phyloP scores from a whole-genome alignment of 2,329 filamentous ascomycete species.

The Pyrenophora seminiperda region DNA sequence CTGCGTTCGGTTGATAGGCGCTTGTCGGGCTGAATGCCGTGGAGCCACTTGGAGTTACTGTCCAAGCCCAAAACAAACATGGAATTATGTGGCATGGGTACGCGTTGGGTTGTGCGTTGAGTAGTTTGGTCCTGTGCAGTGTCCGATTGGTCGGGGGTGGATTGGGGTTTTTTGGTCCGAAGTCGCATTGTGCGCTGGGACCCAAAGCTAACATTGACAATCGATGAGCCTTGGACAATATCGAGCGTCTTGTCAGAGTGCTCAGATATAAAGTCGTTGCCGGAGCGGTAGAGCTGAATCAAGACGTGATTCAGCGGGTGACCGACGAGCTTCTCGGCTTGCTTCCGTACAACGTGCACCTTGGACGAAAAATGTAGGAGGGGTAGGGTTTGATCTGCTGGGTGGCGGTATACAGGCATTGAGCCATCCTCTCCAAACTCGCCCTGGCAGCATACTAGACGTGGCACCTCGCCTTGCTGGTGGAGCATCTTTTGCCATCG shows the following conservation, averaged over 20 bases:
- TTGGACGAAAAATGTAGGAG: slow-evolving; percentile 75
- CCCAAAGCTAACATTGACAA: slow-evolving; percentile 93
- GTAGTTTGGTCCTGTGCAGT: slow-evolving; percentile 44
- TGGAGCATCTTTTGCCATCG: slow-evolving; percentile 92
- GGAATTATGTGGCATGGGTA: slow-evolving; percentile 83
- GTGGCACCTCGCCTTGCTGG: slow-evolving; percentile 86
- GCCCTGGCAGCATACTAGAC: slow-evolving; percentile 89
- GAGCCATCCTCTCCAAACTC: slow-evolving; percentile 69
- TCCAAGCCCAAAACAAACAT: slow-evolving; percentile 79
- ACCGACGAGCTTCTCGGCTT: slow-evolving; percentile 73
- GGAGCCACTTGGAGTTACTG: slow-evolving; percentile 87
- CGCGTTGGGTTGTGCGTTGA: slow-evolving; percentile 63
- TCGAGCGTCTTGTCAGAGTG: slow-evolving; percentile 97
- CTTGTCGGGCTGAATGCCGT: slow-evolving; percentile 90
- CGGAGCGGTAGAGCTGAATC: slow-evolving; percentile 90
- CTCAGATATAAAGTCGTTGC: slow-evolving; percentile 90
- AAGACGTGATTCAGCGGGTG: slow-evolving; percentile 89
- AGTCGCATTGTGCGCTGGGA: slow-evolving; percentile 89
- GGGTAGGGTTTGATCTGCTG: slow-evolving; percentile 83
- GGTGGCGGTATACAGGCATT: slow-evolving; percentile 92
- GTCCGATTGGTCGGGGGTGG: slow-evolving; percentile 13
- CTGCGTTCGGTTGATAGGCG: slow-evolving; percentile 70
- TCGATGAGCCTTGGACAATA: slow-evolving; percentile 77
- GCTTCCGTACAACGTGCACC: slow-evolving; percentile 69
- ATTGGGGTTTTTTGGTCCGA: slow-evolving; percentile 70